Evolutionary conservation across 2,329 filamentous ascomycete genomes (phyloP), one percentile per base, ranked within the genome.

Genomic region (Monosporascus sp.): DNA sequence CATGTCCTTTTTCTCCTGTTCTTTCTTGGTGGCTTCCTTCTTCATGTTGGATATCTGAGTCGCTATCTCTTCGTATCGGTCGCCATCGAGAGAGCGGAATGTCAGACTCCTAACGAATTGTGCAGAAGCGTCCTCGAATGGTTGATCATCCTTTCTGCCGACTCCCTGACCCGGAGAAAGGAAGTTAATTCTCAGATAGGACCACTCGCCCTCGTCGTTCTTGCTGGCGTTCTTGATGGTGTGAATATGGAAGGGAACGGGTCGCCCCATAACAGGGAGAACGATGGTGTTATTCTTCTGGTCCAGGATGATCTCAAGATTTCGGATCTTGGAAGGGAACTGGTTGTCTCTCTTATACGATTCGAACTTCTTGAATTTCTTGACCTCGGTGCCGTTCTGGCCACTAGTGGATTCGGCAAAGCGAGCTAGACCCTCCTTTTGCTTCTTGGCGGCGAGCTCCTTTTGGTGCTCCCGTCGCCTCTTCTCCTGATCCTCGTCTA

Each of bases 221-320:
- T 96, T 96, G 75, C 93, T 97, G 22, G 93, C 94, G 68, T 97
- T 99, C 74, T 99, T 99, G 80, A 99, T 96, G 2, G 95, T 97
- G 68, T 84, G 82, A 64, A 99, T 97, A 71, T 99, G 95, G 77
- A 97, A 99, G 0, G 94, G 94, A 25, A 99, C 94, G 0, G 94
- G 93, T 7, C 95, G 86, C 44, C 94, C 94, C 90, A 99, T 96
- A 64, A 99, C 93, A 3, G 95, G 94, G 44, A 99, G 82, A 50
- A 99, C 87, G 54, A 99, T 84, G 0, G 93, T 97, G 53, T 83
- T 83, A 64, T 90, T 94, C 76, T 96, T 97, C 62, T 83, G 80
- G 67, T 99, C 94, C 15, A 97, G 90, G 22, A 96, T 82, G 57
- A 99, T 90, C 57, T 89, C 86, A 53, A 97, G 78, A 63, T 96